These are phyloP conservation scores for Reutealis trisperma DNA, from an alignment of 345 rosid genomes.

Conservation along the genomic window DNA sequence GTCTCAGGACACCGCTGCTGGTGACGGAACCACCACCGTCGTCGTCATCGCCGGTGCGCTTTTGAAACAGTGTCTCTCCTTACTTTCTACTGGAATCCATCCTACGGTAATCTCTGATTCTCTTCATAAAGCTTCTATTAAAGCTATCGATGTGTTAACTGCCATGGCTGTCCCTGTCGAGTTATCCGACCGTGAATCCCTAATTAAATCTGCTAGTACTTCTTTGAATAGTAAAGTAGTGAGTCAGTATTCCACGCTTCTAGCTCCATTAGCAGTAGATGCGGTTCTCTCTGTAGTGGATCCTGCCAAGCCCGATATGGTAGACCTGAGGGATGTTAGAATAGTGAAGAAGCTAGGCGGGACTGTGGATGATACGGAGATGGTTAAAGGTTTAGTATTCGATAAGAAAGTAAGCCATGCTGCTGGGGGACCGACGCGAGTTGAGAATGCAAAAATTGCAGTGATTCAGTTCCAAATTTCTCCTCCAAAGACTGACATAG, in stretches of 20 bases:
- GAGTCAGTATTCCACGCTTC: conserved; percentile 87
- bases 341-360: conserved; percentile 99
- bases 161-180: conserved; percentile 97
- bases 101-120: conserved; percentile 97
- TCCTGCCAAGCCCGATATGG: conserved; percentile 75
- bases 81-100: conserved; percentile 78
- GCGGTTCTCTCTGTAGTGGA: conserved; percentile 79
- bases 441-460: conserved; percentile 91
- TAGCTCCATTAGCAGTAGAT: conserved; percentile 96
- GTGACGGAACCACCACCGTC: conserved; percentile 97
- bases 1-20: conserved; percentile 93
- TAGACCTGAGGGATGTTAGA: conserved; percentile 91
- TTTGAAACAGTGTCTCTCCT: conserved; percentile 68
- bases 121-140: conserved; percentile 68
- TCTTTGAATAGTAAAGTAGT: conserved; percentile 96
- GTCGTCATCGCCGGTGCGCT: conserved; percentile 94
- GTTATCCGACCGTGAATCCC: conserved; percentile 80
- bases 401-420: conserved; percentile 95
- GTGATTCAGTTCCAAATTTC: conserved; percentile 99
- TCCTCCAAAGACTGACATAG: conserved; percentile 94
- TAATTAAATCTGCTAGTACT: conserved; percentile 86
- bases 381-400: conserved; percentile 86
- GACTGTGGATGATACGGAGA: conserved; percentile 93
- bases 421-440: conserved; percentile 78
- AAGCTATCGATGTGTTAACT: conserved; percentile 78